These are phyloP conservation scores for Bocquillonia castaneifolia DNA, from an alignment of 441 rosid genomes.

Conservation along the genomic window DNA sequence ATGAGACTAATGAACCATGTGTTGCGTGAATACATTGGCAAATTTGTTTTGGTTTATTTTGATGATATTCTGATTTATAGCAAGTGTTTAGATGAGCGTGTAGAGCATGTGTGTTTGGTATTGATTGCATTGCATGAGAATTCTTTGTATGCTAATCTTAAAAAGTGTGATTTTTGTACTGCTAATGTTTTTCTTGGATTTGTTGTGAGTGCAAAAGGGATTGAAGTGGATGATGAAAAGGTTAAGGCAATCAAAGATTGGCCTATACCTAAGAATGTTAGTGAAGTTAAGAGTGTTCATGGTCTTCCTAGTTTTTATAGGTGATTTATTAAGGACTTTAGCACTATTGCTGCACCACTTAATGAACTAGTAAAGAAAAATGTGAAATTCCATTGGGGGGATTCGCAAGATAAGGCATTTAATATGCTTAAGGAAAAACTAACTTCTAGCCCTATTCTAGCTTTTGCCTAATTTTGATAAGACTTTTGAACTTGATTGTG, in stretches of 20 bases:
- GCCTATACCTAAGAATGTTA: neutral
- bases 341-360: neutral
- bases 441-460: neutral
- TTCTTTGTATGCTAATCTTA: neutral
- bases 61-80: neutral
- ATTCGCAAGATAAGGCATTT: neutral
- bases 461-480: neutral
- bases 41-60: neutral
- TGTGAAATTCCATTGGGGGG: neutral
- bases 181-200: neutral
- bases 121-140: neutral
- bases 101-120: neutral
- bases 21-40: neutral
- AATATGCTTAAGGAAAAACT: neutral
- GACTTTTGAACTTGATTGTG: slow-evolving; percentile 1
- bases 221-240: slow-evolving; percentile 5
- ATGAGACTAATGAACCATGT: neutral
- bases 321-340: neutral
- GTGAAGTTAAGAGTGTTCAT: neutral
- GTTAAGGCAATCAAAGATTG: slow-evolving; percentile 2
- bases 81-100: neutral
- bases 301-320: neutral
- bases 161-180: neutral
- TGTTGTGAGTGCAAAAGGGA: neutral
- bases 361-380: neutral